A percentile compares a stretch with the other conserved stretches of the same genome.
These are phyloP conservation scores for Solanum raphanifolium DNA, from an alignment of 257 asterid species.

Conservation along the genomic window DNA sequence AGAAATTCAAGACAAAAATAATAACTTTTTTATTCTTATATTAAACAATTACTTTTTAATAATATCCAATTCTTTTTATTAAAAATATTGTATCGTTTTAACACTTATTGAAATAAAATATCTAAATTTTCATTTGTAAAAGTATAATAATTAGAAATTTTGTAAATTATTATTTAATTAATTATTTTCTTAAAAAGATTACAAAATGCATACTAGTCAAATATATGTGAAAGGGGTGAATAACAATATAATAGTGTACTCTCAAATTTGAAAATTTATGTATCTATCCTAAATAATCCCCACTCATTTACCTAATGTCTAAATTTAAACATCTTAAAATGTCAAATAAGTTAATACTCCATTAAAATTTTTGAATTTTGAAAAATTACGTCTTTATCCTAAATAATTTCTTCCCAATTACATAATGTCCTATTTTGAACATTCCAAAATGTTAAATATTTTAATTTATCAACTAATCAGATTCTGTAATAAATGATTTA, in stretches of 20 bases:
- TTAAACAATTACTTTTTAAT: too few species aligned
- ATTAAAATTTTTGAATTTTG: too few species aligned
- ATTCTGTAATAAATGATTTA: not conserved
- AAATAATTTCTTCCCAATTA: not conserved
- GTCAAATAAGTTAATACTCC: not conserved
- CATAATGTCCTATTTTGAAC: not conserved
- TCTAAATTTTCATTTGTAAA: too few species aligned
- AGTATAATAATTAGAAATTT: too few species aligned
- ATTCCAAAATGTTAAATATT: not conserved
- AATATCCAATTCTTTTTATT: too few species aligned
- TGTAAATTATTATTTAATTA: not conserved
- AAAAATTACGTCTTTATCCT: not conserved
- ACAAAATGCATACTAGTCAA: not conserved
- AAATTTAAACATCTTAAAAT: not conserved
- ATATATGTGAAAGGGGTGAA: not conserved
- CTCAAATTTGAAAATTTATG: not conserved
- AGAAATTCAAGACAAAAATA: too few species aligned
- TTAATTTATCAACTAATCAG: not conserved
- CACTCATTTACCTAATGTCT: not conserved
- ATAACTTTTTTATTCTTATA: too few species aligned
- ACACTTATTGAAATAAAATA: too few species aligned
- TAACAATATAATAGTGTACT: not conserved
- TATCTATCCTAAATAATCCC: not conserved
- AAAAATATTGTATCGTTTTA: not conserved
- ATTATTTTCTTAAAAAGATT: not conserved